Evolutionary conservation across 176 grass and related monocot genomes (phyloP).

Genomic region (Triticum urartu): DNA sequence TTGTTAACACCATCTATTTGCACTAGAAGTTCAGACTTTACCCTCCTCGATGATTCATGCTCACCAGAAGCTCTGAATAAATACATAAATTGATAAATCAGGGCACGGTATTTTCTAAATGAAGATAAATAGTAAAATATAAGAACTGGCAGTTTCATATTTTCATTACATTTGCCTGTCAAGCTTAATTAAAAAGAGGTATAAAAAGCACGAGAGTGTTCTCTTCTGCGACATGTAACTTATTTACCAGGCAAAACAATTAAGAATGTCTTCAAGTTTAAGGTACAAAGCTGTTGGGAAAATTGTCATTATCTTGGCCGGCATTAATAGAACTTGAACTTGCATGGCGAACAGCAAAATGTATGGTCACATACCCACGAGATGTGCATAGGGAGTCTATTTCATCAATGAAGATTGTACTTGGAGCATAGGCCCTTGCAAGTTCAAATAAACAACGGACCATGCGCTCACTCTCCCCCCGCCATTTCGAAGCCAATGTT

Average conservation of each 20-base stretch:
- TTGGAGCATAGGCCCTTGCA: conserved; percentile 93
- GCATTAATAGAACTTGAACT: neutral
- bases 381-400: conserved; percentile 95
- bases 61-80: conserved; percentile 80
- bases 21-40: conserved; percentile 97
- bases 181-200: neutral
- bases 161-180: neutral
- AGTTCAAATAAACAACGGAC: conserved; percentile 92
- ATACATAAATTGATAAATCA: conserved; percentile 24
- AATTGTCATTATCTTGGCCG: neutral
- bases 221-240: conserved; percentile 6
- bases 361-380: conserved; percentile 69
- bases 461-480: conserved; percentile 96
- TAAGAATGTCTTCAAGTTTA: neutral
- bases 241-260: neutral
- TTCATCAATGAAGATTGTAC: conserved; percentile 98
- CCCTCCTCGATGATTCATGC: conserved; percentile 98
- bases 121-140: neutral
- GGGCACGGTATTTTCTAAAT: neutral
- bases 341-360: conserved; percentile 2
- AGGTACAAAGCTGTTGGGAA: neutral
- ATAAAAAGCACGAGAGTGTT: neutral
- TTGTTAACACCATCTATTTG: conserved; percentile 98
- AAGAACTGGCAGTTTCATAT: neutral
- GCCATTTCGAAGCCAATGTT: conserved; percentile 97